These are phyloP conservation scores for Oxyria digyna DNA, from an alignment of 148 eudicot species.

Conservation along the genomic window DNA sequence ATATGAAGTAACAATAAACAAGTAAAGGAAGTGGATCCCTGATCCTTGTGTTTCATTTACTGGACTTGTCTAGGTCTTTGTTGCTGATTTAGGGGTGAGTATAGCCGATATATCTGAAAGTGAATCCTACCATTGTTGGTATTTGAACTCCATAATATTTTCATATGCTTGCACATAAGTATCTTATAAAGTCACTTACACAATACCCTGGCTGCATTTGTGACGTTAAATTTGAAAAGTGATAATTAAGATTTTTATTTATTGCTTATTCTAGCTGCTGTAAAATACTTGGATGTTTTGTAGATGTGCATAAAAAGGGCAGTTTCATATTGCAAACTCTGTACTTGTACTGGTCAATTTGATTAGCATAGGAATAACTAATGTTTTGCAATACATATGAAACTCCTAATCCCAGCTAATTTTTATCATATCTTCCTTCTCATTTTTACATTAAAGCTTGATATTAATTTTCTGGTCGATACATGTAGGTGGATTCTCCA, in stretches of 20 bases:
- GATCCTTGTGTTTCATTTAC: background rate
- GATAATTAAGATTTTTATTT: background rate
- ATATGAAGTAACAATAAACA: background rate
- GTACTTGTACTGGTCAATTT: background rate
- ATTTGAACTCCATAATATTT: background rate
- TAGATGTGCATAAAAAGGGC: background rate
- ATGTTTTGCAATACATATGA: background rate
- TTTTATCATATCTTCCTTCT: background rate
- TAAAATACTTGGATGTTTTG: background rate
- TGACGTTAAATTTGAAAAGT: background rate
- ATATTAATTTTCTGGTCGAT: background rate
- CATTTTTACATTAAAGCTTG: background rate
- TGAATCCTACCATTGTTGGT: background rate
- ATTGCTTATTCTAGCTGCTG: no score
- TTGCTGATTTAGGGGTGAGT: background rate
- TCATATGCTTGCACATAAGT: background rate
- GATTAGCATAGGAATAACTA: background rate
- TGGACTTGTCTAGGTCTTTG: background rate
- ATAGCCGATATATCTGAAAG: background rate
- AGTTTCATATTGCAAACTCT: background rate
- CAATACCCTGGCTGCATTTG: background rate
- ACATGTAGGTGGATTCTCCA: background rate
- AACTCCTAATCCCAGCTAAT: background rate
- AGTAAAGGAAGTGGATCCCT: background rate
- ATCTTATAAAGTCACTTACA: background rate